phyloP scores from a whole-genome alignment of 108 stramenopile genomes.

The Aurantiochytrium sp. region DNA sequence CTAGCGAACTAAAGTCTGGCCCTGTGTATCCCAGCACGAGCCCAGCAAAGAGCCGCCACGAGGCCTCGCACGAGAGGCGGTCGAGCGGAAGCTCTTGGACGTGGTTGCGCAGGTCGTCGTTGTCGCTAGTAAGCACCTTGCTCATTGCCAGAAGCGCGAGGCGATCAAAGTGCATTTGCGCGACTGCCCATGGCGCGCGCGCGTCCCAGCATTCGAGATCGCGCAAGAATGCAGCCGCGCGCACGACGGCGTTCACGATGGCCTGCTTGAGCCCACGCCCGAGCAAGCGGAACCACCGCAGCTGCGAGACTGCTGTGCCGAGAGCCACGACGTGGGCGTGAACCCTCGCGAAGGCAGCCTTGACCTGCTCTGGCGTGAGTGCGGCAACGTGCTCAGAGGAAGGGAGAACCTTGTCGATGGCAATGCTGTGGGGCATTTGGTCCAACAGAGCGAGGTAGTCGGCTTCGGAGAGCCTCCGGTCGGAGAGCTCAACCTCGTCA shows the following conservation, averaged over 20 bases:
- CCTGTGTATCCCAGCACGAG: not conserved
- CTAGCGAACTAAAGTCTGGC: not conserved
- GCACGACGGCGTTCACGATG: not conserved
- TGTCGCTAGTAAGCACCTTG: not conserved
- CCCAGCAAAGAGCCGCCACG: not conserved
- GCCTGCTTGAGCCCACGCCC: not conserved
- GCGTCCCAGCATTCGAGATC: not conserved
- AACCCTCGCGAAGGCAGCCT: not conserved
- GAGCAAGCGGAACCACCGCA: not conserved
- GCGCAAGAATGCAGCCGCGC: not conserved
- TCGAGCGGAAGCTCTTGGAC: not conserved
- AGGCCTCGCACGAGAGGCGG: not conserved
- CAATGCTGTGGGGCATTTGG: not conserved
- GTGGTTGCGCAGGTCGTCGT: not conserved
- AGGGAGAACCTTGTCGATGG: not conserved
- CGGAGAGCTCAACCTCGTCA: not conserved
- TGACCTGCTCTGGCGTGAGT: not conserved
- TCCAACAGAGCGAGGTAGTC: not conserved
- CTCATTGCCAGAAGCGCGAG: not conserved
- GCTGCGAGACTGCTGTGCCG: not conserved
- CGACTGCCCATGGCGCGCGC: not conserved
- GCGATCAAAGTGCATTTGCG: not conserved
- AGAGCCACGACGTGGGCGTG: not conserved
- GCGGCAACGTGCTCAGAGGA: not conserved
- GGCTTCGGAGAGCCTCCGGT: not conserved